A percentile compares a stretch with the other conserved stretches of the same genome.
Evolutionary conservation across 345 rosid genomes (phyloP).

Genomic region (Passiflora organensis): DNA sequence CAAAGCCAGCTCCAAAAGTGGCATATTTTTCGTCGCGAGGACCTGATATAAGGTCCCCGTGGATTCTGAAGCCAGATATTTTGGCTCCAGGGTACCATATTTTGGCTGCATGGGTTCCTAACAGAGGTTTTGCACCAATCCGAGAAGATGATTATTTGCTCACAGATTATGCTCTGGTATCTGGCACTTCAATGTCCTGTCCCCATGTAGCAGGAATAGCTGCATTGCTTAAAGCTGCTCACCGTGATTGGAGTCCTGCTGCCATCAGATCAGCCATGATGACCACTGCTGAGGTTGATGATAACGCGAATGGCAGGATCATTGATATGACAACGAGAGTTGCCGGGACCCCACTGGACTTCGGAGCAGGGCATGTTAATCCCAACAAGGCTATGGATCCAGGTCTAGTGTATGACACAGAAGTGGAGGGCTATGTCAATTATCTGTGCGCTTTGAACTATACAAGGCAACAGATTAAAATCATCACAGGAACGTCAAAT

Average conservation of each 20-base stretch:
- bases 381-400: conserved; percentile 43
- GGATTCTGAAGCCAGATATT: conserved; percentile 45
- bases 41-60: conserved; percentile 35
- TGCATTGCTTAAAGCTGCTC: conserved; percentile 32
- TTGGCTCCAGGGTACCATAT: conserved; percentile 42
- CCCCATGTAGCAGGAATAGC: conserved; percentile 42
- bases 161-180: conserved; percentile 29
- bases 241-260: conserved; percentile 36
- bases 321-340: conserved; percentile 26
- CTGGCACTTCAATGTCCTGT: conserved; percentile 46
- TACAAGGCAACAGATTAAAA: conserved; percentile 24
- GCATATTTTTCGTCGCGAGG: conserved; percentile 40
- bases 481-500: conserved; percentile 25
- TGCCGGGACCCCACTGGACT: conserved; percentile 44
- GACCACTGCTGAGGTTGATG: conserved; percentile 30
- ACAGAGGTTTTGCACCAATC: conserved; percentile 20
- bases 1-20: conserved; percentile 39
- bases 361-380: conserved; percentile 42
- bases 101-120: conserved; percentile 45
- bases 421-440: conserved; percentile 24
- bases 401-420: conserved; percentile 39
- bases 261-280: conserved; percentile 51
- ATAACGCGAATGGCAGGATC: conserved; percentile 25
- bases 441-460: conserved; percentile 40
- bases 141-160: conserved; percentile 25